Base-by-base conservation (phyloP, 148 eudicot species). In the Heliosperma pusillum region DNA sequence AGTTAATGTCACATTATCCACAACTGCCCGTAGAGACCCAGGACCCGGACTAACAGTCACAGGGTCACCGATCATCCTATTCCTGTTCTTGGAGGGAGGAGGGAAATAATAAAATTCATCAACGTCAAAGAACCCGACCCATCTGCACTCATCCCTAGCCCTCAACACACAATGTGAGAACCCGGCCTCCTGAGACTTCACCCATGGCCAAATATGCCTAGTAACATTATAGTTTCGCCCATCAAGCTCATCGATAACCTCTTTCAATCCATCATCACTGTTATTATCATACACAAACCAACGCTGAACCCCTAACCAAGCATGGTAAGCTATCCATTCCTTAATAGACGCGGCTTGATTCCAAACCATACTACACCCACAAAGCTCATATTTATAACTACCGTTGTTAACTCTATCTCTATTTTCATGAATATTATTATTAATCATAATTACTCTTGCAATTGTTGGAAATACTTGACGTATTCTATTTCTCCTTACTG, bases 341-440 rank as follows among this genome's bases (percentile, higher is more conserved):
- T 89, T 85, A 19, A 95, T 80, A 29, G 88, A 84, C 12, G 91
- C 74, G 16, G 91, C 99, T 78, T 95, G 99, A 80, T 95, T 95
- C 97, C 99, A 92, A 72, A 92, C 89, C 99, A 95, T 95, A 11
- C 97, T 88, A 80, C 97, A 92, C 12, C 80, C 97, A 78, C 99
- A 95, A 15, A 95, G 92, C 81, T 92, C 88, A 44, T 85, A 82
- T 80, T 87, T 93, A 50, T 68, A 64, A 26, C 40, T 53, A 7
- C 56, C 55, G 65, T 44, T 72, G 24, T 42, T 52, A n/a, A 50
- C 62, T 33, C 65, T 47, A 19, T 50, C 58, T 27, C 55, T 42
- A 10, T 29, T 52, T 16, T 26, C 73, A 17, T 26, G 10, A 10
- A 16, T n/a, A 52, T 26, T 62, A 30, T n/a, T 77, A 26, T 52